Evolutionary conservation across 768 basidiomycete species (phyloP).

Genomic region (Trametes cinnabarina): DNA sequence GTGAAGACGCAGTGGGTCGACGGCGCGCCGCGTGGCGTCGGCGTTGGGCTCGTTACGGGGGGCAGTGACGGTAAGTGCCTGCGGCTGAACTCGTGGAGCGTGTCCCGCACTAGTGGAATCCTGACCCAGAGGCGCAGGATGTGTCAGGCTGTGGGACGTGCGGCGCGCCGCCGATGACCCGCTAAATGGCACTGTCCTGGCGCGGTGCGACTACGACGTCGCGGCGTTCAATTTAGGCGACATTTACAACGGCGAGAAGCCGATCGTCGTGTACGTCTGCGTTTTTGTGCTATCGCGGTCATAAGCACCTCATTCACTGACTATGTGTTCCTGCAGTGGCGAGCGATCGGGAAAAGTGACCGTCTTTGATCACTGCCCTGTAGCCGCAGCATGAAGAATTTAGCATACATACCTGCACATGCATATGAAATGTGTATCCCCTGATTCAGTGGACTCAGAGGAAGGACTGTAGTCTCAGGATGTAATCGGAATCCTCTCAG

Average conservation of each 20-base stretch:
- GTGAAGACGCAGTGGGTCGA: conserved; percentile 55
- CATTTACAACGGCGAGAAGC: conserved; percentile 46
- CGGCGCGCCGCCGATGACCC: conserved; percentile 36
- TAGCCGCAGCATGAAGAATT: not conserved
- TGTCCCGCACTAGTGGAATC: not conserved
- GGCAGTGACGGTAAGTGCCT: conserved; percentile 58
- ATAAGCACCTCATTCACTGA: not conserved
- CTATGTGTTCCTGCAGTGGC: not conserved
- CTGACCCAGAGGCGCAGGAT: conserved; percentile 43
- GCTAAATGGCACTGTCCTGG: conserved; percentile 49
- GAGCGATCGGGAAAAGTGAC: conserved; percentile 20
- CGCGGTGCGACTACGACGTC: conserved; percentile 54
- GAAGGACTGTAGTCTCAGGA: too few species aligned
- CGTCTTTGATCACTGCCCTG: conserved; percentile 4
- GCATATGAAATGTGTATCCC: too few species aligned
- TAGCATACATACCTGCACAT: not conserved
- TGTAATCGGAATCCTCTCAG: not conserved
- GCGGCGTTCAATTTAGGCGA: conserved; percentile 61
- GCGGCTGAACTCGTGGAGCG: not conserved
- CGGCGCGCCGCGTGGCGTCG: conserved; percentile 36
- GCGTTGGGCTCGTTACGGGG: conserved; percentile 54
- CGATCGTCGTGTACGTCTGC: conserved; percentile 56
- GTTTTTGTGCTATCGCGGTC: too few species aligned
- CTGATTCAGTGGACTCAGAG: not conserved
- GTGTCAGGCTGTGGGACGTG: conserved; percentile 68